phyloP scores from a whole-genome alignment of 192 early-diverging fungal species.

The Funneliformis geosporum region DNA sequence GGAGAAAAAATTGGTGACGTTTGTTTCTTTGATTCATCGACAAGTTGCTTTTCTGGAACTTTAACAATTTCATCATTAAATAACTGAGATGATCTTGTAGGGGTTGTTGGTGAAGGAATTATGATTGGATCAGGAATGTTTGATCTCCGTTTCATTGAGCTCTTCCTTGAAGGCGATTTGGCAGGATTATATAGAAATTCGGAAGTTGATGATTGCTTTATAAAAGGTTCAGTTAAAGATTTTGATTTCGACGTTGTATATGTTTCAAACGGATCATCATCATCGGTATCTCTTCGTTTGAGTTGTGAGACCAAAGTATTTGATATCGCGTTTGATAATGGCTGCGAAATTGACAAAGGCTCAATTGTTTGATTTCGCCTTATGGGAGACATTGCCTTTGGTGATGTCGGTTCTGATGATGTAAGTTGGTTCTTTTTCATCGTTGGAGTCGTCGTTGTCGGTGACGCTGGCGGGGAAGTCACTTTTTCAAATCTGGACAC shows the following conservation, averaged over 20 bases:
- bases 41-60: not conserved
- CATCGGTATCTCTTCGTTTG: not conserved
- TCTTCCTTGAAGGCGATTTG: not conserved
- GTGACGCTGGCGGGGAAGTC: conserved; percentile 5
- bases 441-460: not conserved
- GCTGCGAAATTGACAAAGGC: not conserved
- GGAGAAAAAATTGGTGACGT: not conserved
- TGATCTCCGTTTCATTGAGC: not conserved
- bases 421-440: not conserved
- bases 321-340: not conserved
- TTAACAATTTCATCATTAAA: not conserved
- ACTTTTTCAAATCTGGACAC: conserved; percentile 22
- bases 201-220: not conserved
- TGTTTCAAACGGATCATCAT: not conserved
- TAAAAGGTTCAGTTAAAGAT: not conserved
- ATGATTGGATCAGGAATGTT: not conserved
- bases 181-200: not conserved
- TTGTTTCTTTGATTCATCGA: not conserved
- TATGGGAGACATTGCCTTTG: not conserved
- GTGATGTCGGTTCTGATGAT: not conserved
- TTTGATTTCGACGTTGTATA: not conserved
- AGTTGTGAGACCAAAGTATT: not conserved
- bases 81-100: not conserved
- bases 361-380: not conserved
- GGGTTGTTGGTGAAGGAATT: not conserved